Percentiles rank a stretch among this genome's conserved stretches.
Evolutionary conservation across 2,329 filamentous ascomycete species (phyloP).

Genomic region (Hortaea sp.): DNA sequence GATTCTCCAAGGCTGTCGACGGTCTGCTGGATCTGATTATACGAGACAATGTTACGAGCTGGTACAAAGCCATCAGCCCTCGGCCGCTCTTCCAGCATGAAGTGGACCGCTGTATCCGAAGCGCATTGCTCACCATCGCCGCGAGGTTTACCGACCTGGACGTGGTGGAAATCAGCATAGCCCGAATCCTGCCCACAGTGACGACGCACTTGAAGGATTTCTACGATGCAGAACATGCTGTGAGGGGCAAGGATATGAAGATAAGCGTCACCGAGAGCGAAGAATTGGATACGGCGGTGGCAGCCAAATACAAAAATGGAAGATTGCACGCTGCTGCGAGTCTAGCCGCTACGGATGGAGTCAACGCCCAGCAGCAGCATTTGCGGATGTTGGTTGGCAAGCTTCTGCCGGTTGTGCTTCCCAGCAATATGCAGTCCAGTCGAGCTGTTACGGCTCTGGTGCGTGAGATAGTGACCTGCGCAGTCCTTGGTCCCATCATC

Average conservation of each 20-base stretch:
- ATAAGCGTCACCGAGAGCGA: constrained; percentile 90
- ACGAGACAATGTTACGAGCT: constrained; percentile 75
- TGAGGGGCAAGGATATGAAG: constrained; percentile 79
- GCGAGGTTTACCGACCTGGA: constrained; percentile 68
- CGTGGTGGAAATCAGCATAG: constrained; percentile 72
- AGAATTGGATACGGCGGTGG: constrained; percentile 89
- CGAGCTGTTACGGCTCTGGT: constrained; percentile 70
- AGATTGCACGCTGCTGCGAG: constrained; percentile 79
- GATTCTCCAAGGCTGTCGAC: constrained; percentile 72
- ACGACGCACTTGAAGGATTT: constrained; percentile 85
- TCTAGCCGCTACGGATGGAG: constrained; percentile 73
- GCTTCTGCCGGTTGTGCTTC: constrained; percentile 65
- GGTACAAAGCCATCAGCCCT: constrained; percentile 79
- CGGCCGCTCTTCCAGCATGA: constrained; percentile 74
- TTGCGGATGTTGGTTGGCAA: constrained; percentile 63
- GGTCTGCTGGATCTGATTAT: constrained; percentile 65
- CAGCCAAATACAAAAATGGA: constrained; percentile 83
- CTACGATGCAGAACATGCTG: constrained; percentile 75
- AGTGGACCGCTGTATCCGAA: constrained; percentile 69
- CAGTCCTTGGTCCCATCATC: constrained; percentile 75
- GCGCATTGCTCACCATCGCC: constrained; percentile 59
- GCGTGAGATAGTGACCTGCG: constrained; percentile 84
- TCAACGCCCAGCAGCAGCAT: constrained; percentile 78
- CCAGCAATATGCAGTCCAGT: constrained; percentile 64
- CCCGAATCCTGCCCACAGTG: constrained; percentile 74